Base-by-base conservation (phyloP, 352 stramenopile genomes). In the Phytophthora constricta region DNA sequence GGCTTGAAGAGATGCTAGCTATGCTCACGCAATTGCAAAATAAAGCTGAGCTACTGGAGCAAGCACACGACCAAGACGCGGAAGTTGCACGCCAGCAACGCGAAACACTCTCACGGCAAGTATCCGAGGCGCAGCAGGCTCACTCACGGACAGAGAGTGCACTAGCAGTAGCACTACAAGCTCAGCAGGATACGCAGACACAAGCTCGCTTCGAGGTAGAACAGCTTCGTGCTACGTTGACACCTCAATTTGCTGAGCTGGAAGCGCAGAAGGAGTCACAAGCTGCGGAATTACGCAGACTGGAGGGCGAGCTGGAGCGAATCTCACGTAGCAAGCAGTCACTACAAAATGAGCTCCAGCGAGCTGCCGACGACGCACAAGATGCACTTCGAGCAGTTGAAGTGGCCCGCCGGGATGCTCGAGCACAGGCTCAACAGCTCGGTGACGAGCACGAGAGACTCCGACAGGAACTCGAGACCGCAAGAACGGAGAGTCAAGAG, bases 1-100 rank as follows among this genome's bases (percentile, higher is more conserved):
- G 76, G 3, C 76, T 89, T 16, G 72, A 82, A 22, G 83, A 91
- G 45, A 91, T 91, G 83, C 72, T 93, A 55, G 75, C 76, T 2
- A 76, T 90, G 70, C 62, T 90, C 14, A 87, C 77, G 27, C 79
- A 93, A 42, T 42, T 89, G 4, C 76, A 79, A 14, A 64, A 76
- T 28, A 76, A 84, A 54, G 67, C 72, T 4, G 80, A 88, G 34
- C 76, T 77, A 53, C 52, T 89, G 13, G 76, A 90, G 53, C 77
- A 89, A 69, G 31, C 68, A n/a, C 69, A 72, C 10, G 58, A 69
- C 4, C 74, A 72, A 17, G 79, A 89, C 7, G 65, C 74, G 9
- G 70, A 86, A 11, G 69, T 67, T 41, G 53, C 62, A 13, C 68
- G 80, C 0, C 43, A 76, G 16, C 68, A 76, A 26, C 58, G 43